Evolutionary conservation across 768 basidiomycete genomes (phyloP).

Genomic region (Lactarius akahatsu): DNA sequence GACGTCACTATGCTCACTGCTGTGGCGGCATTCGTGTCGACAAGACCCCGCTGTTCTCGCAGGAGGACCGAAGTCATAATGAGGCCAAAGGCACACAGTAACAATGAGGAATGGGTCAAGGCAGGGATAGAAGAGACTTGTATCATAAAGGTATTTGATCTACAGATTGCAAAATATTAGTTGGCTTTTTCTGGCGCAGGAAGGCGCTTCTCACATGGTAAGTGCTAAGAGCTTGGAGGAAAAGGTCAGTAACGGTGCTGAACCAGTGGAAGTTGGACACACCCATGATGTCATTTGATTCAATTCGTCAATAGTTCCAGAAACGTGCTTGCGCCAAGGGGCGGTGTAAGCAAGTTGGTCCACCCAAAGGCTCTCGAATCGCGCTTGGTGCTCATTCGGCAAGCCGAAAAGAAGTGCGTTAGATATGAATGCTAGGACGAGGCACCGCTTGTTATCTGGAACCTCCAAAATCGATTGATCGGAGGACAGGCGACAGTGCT

Average conservation of each 20-base stretch:
- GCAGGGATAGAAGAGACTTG: background rate
- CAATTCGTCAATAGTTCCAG: background rate
- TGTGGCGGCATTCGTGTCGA: background rate
- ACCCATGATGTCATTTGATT: background rate
- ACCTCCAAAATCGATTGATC: background rate
- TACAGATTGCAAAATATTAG: background rate
- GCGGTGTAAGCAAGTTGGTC: background rate
- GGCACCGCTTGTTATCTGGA: background rate
- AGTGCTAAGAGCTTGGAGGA: background rate
- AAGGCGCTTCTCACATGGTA: background rate
- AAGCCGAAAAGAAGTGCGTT: background rate
- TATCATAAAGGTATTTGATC: conserved; percentile 2
- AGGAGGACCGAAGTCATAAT: background rate
- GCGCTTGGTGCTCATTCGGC: background rate
- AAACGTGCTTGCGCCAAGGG: conserved; percentile 3
- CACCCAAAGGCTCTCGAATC: conserved; percentile 6
- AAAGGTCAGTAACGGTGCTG: background rate
- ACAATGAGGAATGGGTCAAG: background rate
- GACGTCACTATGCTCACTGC: conserved; percentile 8
- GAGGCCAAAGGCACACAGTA: background rate
- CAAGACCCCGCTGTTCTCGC: background rate
- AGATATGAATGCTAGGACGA: background rate
- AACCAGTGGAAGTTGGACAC: background rate
- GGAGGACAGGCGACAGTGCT: background rate
- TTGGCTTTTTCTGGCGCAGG: too few species aligned